Evolutionary conservation across 441 rosid species (phyloP).

Genomic region (Syzygium malaccense): DNA sequence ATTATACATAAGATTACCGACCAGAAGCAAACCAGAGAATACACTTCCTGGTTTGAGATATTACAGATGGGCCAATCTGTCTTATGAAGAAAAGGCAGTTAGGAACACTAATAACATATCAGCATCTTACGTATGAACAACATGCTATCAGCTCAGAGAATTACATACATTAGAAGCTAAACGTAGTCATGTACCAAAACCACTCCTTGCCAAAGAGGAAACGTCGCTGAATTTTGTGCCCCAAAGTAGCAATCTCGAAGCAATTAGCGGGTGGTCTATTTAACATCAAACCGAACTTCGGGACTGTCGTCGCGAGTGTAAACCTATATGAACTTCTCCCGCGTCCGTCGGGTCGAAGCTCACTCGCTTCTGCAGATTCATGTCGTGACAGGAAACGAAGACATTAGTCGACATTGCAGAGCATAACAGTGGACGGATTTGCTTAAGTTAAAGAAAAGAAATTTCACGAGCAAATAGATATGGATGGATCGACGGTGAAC

Average conservation of each 20-base stretch:
- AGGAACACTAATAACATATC: not conserved
- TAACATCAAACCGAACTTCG: not conserved
- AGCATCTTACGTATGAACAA: not conserved
- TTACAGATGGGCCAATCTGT: not conserved
- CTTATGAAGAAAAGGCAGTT: not conserved
- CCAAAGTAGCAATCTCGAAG: not conserved
- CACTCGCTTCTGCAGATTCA: conserved; percentile 21
- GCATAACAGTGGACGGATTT: not conserved
- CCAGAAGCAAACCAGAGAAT: not conserved
- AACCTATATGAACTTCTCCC: not conserved
- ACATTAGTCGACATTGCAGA: not conserved
- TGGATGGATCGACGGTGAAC: not conserved
- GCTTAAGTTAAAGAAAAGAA: not conserved
- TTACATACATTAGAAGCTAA: not conserved
- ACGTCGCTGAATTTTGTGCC: not conserved
- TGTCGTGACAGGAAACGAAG: not conserved
- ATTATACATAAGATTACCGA: no score
- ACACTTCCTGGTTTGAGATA: not conserved
- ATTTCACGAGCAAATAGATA: not conserved
- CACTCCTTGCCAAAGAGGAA: not conserved
- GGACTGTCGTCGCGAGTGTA: not conserved
- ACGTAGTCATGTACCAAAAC: not conserved
- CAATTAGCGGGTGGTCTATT: not conserved
- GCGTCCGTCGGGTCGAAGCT: conserved; percentile 10
- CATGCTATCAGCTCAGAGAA: not conserved